Evolutionary conservation across 192 early-diverging fungal genomes (phyloP).

Genomic region (Paraglomus brasilianum): DNA sequence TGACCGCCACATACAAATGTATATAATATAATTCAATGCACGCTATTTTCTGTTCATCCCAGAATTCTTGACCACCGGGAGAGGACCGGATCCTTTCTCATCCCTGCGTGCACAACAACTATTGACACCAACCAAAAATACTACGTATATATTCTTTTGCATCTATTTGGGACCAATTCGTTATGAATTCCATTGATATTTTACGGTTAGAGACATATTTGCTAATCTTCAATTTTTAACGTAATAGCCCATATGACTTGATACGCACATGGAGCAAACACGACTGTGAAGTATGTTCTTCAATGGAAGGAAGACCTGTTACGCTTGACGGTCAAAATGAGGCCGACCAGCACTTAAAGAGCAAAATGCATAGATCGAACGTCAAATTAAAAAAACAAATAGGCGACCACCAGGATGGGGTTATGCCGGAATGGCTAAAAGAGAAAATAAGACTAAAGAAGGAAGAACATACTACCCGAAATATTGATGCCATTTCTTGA

Average conservation of each 20-base stretch:
- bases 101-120: conserved; percentile 37
- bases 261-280: conserved; percentile 64
- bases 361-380: conserved; percentile 63
- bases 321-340: conserved; percentile 71
- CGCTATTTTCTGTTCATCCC: conserved; percentile 7
- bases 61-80: not conserved
- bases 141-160: conserved; percentile 38
- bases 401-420: conserved; percentile 13
- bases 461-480: not conserved
- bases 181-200: not conserved
- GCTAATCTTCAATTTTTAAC: conserved; percentile 20
- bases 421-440: conserved; percentile 29
- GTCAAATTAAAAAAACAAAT: conserved; percentile 37
- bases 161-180: not conserved
- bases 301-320: conserved; percentile 37
- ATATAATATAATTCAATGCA: not conserved
- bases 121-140: conserved; percentile 33
- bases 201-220: not conserved
- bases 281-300: conserved; percentile 65
- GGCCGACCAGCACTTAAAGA: conserved; percentile 72
- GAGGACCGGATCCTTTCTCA: conserved; percentile 29
- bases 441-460: not conserved
- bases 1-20: not conserved
- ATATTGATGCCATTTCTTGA: too few relatives aligned
- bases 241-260: conserved; percentile 34